phyloP scores from a whole-genome alignment of 495 filamentous ascomycete species.

The Hyaloscypha finlandica region DNA sequence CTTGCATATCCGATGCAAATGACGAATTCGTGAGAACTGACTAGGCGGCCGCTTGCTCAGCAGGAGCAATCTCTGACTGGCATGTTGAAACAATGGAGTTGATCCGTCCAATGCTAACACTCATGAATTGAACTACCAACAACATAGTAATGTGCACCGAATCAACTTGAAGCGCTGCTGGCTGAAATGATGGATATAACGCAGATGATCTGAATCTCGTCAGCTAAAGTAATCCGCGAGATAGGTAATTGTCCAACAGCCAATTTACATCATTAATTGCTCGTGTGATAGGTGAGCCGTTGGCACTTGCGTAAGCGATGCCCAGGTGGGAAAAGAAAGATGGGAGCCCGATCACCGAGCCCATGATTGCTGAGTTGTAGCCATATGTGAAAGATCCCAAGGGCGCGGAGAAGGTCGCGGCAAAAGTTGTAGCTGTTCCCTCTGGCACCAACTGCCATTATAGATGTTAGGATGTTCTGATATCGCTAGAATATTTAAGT shows the following conservation, averaged over 20 bases:
- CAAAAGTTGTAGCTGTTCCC: not conserved
- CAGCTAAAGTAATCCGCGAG: not conserved
- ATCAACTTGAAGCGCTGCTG: not conserved
- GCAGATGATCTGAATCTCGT: slow-evolving; percentile 9
- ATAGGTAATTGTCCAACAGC: not conserved
- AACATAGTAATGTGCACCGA: not conserved
- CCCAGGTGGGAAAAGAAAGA: not conserved
- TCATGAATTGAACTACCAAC: not conserved
- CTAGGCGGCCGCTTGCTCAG: not conserved
- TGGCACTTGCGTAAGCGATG: not conserved
- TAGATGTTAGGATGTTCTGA: too few species aligned
- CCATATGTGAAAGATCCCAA: slow-evolving; percentile 13
- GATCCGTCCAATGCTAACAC: not conserved
- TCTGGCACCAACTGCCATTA: too few species aligned
- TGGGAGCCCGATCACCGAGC: not conserved
- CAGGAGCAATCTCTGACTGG: not conserved
- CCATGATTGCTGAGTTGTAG: slow-evolving; percentile 1
- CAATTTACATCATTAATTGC: not conserved
- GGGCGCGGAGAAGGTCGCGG: not conserved
- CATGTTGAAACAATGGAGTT: not conserved
- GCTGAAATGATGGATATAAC: not conserved
- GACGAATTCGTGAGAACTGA: not conserved
- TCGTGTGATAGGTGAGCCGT: not conserved
- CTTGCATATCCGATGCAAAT: not conserved
- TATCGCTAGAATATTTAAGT: too few species aligned